Evolutionary conservation across 169 alveolate species (phyloP), one percentile per base, ranked within the genome.

Genomic region (Eimeria brunetti): DNA sequence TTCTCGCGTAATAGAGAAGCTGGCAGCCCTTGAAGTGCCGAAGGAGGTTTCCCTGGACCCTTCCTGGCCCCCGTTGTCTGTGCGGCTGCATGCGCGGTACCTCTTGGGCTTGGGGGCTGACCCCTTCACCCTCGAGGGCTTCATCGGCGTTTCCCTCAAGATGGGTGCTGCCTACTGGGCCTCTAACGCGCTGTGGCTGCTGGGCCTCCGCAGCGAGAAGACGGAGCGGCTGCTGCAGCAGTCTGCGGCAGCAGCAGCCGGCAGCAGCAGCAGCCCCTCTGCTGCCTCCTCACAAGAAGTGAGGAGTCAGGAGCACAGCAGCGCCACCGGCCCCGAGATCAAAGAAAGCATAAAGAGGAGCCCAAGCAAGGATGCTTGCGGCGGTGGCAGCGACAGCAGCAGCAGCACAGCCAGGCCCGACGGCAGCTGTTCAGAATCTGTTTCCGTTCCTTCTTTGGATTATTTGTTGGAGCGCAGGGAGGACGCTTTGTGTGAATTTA

Each of bases 151-250:
- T 16, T 89, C 89, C 1, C 64, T 83, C 30, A 53, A 86, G 46
- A 89, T 95, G 95, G 96, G 96, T 1, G 96, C 91, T n/a, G 95
- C 95, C 38, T 95, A 95, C 95, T 95, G 96, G 96, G 95, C 89
- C 14, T 38, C 93, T 16, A 95, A 91, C 9, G 89, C 96, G 33
- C 80, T 95, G 38, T 91, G 89, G 84, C 76, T 95, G 24, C 67
- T 95, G 51, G 96, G 94, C n/a, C 60, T 75, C 41, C 75, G 69
- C 27, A 84, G 89, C 88, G 56, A 58, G 33, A 75, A 91, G 75
- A 83, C 41, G 33, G 22, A 30, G 3, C 49, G 90, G 38, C 71
- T n/a, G 62, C 89, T 73, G 46, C 62, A 83, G 24, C 69, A 80
- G 91, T 33, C 83, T 41, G 91, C 85, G 30, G 88, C 73, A 56